Evolutionary conservation across 345 rosid species (phyloP), one percentile per base, ranked within the genome.

Genomic region (Pugionium cornutum): DNA sequence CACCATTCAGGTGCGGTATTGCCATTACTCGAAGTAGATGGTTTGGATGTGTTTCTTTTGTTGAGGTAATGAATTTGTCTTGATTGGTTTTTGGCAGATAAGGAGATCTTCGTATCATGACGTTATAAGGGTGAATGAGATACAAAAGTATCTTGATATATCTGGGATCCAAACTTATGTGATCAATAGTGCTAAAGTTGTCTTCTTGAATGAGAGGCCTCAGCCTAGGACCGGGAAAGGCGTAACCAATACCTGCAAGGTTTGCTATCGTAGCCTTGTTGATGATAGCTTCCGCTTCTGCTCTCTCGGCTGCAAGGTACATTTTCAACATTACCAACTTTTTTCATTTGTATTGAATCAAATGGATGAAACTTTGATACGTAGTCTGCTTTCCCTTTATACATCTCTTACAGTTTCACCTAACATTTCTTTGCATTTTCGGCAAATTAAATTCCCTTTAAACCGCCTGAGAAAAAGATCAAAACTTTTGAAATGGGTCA

Each of bases 41-140:
- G 26, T 2, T n/a, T 26, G 33, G 33, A 11, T 9, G 41, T 32
- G 35, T 50, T 55, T 18, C 3, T 41, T 1, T 32, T 35, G 35
- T 25, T 46, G 46, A 34, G 56, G 49, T 58, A 5, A 28, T 69
- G 68, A 58, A 0, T 39, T 39, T 18, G 27, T 57, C 52, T 44
- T 58, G 53, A 10, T 46, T 74, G 56, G 50, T 40, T 40, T 34
- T 25, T 47, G 48, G 61, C 79, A 91, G 99, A 95, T 95, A 79
- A 83, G 99, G 82, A 87, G 99, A 70, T 95, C 99, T 1, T 95
- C 97, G 0, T 95, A 95, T 83, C 99, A 95, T 77, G 97, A 91
- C 79, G 99, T 95, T 58, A 89, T 91, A 10, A 84, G 99, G 67
- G 97, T 91, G 30, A 77, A 83, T 35, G 99, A 94, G 78, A 87